phyloP scores from a whole-genome alignment of 2,329 filamentous ascomycete genomes.

The Stagonosporopsis rhizophila region DNA sequence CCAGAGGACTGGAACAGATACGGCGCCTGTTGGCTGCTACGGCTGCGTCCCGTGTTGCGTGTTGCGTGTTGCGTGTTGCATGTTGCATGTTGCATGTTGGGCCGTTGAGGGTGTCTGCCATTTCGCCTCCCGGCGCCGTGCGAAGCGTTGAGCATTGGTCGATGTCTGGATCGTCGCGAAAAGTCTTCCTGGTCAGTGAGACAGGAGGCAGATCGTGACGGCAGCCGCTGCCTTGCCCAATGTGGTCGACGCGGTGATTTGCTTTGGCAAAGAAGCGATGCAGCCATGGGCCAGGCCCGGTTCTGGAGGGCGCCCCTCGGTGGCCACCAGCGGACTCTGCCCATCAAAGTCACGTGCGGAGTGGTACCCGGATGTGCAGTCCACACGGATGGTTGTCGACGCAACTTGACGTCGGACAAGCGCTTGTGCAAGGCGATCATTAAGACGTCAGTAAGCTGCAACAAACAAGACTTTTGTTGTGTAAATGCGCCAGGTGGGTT shows the following conservation, averaged over 20 bases:
- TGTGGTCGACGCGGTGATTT: slow-evolving; percentile 7
- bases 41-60: slow-evolving; percentile 18
- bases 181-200: slow-evolving; percentile 32
- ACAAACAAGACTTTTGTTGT: background rate
- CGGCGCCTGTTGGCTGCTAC: slow-evolving; percentile 26
- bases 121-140: slow-evolving; percentile 23
- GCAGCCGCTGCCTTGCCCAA: slow-evolving; percentile 20
- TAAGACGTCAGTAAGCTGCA: slow-evolving; percentile 15
- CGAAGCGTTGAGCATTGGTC: slow-evolving; percentile 16
- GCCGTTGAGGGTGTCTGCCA: slow-evolving; percentile 20
- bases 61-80: too few relatives aligned
- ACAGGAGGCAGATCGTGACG: slow-evolving; percentile 21
- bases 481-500: slow-evolving; percentile 26
- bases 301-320: slow-evolving; percentile 1
- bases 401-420: slow-evolving; percentile 13
- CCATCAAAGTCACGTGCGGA: slow-evolving; percentile 12
- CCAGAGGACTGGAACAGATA: slow-evolving; percentile 26
- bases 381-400: background rate
- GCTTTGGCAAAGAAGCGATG: slow-evolving; percentile 5
- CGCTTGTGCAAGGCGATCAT: slow-evolving; percentile 23
- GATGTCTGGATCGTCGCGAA: slow-evolving; percentile 30
- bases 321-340: background rate
- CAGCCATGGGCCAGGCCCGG: slow-evolving; percentile 11
- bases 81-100: slow-evolving; percentile 5
- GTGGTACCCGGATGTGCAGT: slow-evolving; percentile 6